Evolutionary conservation across 2,329 filamentous ascomycete genomes (phyloP).

Genomic region (Calonectria honghensis): DNA sequence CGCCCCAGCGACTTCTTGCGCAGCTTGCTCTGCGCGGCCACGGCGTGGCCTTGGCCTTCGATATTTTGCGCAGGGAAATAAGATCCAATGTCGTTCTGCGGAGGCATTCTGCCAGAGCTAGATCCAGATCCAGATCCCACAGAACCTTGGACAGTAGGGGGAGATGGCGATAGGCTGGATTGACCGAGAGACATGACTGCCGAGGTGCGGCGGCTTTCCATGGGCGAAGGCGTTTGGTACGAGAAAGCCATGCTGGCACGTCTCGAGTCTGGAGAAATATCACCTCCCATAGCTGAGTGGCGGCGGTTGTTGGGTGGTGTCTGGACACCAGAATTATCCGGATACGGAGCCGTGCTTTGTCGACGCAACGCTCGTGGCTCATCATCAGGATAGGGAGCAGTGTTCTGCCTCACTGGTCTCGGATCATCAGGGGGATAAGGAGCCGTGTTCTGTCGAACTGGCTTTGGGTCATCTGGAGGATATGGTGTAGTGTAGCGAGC

Average conservation of each 20-base stretch:
- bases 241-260: constrained; percentile 53
- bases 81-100: constrained; percentile 45
- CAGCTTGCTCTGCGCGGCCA: constrained; percentile 49
- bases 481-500: constrained; percentile 23
- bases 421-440: constrained; percentile 35
- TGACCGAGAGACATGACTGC: constrained; percentile 46
- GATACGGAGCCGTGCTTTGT: constrained; percentile 39
- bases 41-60: constrained; percentile 49
- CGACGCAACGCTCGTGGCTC: constrained; percentile 32
- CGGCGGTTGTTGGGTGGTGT: constrained; percentile 44
- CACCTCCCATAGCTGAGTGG: constrained; percentile 53
- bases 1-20: constrained; percentile 51
- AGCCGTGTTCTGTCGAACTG: constrained; percentile 13
- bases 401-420: constrained; percentile 14
- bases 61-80: constrained; percentile 48
- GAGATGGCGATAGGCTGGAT: constrained; percentile 38
- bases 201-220: constrained; percentile 53
- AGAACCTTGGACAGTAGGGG: neutral
- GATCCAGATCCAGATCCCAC: constrained; percentile 25
- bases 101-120: constrained; percentile 46
- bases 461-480: constrained; percentile 19
- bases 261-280: constrained; percentile 55
- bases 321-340: constrained; percentile 42
- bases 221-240: constrained; percentile 56
- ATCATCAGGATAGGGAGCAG: constrained; percentile 38